Base-by-base conservation (phyloP, 495 filamentous ascomycete species). In the Aspergillus heteromorphus region DNA sequence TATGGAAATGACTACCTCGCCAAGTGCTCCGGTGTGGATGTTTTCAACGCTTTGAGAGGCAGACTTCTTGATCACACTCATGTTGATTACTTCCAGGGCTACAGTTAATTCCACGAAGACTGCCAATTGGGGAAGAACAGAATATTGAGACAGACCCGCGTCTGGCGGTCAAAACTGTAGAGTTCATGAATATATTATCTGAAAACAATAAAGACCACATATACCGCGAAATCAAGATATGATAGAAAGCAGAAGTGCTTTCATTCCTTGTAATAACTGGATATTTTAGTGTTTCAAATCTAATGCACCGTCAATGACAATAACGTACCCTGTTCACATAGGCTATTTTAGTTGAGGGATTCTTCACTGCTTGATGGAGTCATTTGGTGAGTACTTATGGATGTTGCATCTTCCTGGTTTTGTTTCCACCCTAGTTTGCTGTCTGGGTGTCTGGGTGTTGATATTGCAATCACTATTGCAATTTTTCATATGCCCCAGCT, bases 11-110 rank as follows among this genome's bases (percentile, higher is more conserved):
- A 48, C 29, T 54, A 54, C 20, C 29, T 54, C 9, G 51, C 21
- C 8, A 34, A 45, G 16, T 45, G 40, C 18, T 54, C 40, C 40
- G 13, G 40, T 14, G 42, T 54, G 2, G 42, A 48, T 27, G 42
- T 40, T 14, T 4, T 54, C 29, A 48, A 54, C 30, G 27, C 29
- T 9, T 17, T 48, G 27, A 47, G 8, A 19, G 42, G 51, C 18
- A 38, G 30, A 40, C 17, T 17, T 5, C 6, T 43, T 1, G 42
- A 54, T 40, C 16, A 47, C 40, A 54, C 51, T 48, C 51, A 54
- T 29, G 30, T 54, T 17, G 51, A 54, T 2, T 54, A 54, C 40
- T 54, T 54, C 29, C 51, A 54, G 31, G 42, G 51, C 29, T 54
- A 23, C 18, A 19, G 18, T 1, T 14, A 40, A 19, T 54, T 48